Base-by-base conservation (phyloP, 495 filamentous ascomycete genomes). In the Penicillium samsonianum region DNA sequence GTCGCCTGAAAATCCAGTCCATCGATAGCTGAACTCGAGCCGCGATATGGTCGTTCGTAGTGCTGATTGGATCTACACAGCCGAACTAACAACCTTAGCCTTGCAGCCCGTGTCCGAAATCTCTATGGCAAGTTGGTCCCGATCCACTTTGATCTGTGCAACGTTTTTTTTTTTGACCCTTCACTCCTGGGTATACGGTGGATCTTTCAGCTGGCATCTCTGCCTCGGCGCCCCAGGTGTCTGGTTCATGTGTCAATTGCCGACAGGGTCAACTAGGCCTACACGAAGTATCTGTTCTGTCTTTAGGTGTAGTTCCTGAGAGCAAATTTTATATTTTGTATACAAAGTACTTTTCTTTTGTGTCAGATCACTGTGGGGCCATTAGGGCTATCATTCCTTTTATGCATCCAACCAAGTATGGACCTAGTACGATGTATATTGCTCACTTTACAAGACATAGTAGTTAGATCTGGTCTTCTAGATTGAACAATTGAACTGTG, bases 211-310 rank as follows among this genome's bases (percentile, higher is more conserved):
- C 67, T 69, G 59, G 56, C 22, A 59, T 60, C 47, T 68, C 58
- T 64, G 61, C 64, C 67, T 69, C 54, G 59, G 53, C 35, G 61
- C 31, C 54, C 64, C 61, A 65, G 57, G 59, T 62, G 64, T 65
- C 55, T 50, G 53, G 58, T 37, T 26, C 22, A 31, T 25, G 51
- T 33, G 22, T 48, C 60, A 57, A 65, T 55, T 26, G 28, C 25
- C 47, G 7, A 40, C 25, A 14, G 28, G 28, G 10, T 11, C 28
- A 33, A 33, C 2, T 25, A 25, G 11, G 30, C 0, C 30, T 14
- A 10, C 9, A 30, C 28, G 2, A 31, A 4, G 10, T 33, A 5
- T 14, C 30, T 14, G 12, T n/a, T 4, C 35, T 16, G 1, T n/a
- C 35, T 16, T 37, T 16, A 11, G 12, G 4, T 14, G 31, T 5